A percentile compares a stretch with the other conserved stretches of the same genome.
Evolutionary conservation across 176 grass and related monocot species (phyloP).

Genomic region (Dendrocalamus sinicus): DNA sequence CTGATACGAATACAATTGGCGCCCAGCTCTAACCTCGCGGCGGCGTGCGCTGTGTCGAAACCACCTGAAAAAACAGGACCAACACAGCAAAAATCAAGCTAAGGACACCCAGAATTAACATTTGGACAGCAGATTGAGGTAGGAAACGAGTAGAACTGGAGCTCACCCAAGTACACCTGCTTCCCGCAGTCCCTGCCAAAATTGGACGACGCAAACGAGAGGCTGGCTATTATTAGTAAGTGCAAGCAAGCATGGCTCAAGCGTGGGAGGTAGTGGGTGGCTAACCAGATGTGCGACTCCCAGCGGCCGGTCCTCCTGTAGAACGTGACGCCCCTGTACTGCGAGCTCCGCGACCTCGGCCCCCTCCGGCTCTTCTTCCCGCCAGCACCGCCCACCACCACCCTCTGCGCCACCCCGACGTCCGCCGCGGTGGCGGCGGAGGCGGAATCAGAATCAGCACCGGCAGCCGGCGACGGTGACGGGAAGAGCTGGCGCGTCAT

Average conservation of each 20-base stretch:
- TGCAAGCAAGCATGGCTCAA: not conserved
- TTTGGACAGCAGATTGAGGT: not conserved
- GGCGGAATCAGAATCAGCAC: not conserved
- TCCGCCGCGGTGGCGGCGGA: not conserved
- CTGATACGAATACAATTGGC: not conserved
- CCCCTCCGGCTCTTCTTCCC: constrained; percentile 87
- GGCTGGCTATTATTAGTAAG: constrained; percentile 44
- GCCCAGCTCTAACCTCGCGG: constrained; percentile 60
- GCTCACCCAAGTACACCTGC: constrained; percentile 90
- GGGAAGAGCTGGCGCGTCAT: constrained; percentile 80
- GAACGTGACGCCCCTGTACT: constrained; percentile 94
- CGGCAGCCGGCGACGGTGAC: not conserved
- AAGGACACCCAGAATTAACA: not conserved
- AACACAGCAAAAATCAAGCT: constrained; percentile 29
- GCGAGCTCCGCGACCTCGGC: constrained; percentile 84
- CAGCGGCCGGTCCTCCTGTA: constrained; percentile 86
- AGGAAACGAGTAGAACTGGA: not conserved
- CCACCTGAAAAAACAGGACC: constrained; percentile 58
- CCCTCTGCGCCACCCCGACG: not conserved
- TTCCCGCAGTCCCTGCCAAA: constrained; percentile 86
- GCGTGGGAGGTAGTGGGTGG: not conserved
- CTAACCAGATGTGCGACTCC: constrained; percentile 96
- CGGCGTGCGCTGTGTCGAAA: constrained; percentile 85
- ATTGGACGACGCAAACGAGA: constrained; percentile 27
- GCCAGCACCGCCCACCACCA: not conserved